Evolutionary conservation across 2,329 filamentous ascomycete species (phyloP).

Genomic region (Alternaria angustiovoidea): DNA sequence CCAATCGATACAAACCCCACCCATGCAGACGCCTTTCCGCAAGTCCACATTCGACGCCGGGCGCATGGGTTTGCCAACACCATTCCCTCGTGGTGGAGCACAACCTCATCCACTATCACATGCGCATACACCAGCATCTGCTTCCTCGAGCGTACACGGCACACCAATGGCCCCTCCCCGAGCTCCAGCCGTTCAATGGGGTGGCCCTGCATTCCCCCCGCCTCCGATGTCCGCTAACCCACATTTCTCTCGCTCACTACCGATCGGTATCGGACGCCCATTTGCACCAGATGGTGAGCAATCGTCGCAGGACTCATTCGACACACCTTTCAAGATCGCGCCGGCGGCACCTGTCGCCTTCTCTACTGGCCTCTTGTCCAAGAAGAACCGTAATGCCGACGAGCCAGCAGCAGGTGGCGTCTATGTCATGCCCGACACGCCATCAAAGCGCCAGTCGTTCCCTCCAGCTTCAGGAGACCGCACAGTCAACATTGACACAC

Average conservation of each 20-base stretch:
- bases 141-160: conserved; percentile 77
- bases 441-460: conserved; percentile 88
- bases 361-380: conserved; percentile 88
- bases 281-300: conserved; percentile 55
- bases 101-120: conserved; percentile 82
- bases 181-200: conserved; percentile 35
- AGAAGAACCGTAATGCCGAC: conserved; percentile 83
- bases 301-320: conserved; percentile 64
- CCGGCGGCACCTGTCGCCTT: conserved; percentile 79
- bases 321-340: conserved; percentile 80
- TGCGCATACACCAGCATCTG: conserved; percentile 86
- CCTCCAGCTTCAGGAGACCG: conserved; percentile 63
- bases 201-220: conserved; percentile 22
- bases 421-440: conserved; percentile 88
- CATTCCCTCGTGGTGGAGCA: conserved; percentile 32
- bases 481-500: conserved; percentile 52
- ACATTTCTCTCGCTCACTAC: conserved; percentile 77
- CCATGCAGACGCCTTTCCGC: conserved; percentile 69
- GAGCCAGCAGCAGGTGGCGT: conserved; percentile 62
- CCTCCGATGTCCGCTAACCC: conserved; percentile 31
- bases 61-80: conserved; percentile 36
- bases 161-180: conserved; percentile 52
- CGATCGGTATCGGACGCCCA: conserved; percentile 68
- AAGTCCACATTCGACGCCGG: conserved; percentile 41
- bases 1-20: conserved; percentile 62